Evolutionary conservation across 257 asterid genomes (phyloP), one percentile per base, ranked within the genome.

Genomic region (Jasminum sambac): DNA sequence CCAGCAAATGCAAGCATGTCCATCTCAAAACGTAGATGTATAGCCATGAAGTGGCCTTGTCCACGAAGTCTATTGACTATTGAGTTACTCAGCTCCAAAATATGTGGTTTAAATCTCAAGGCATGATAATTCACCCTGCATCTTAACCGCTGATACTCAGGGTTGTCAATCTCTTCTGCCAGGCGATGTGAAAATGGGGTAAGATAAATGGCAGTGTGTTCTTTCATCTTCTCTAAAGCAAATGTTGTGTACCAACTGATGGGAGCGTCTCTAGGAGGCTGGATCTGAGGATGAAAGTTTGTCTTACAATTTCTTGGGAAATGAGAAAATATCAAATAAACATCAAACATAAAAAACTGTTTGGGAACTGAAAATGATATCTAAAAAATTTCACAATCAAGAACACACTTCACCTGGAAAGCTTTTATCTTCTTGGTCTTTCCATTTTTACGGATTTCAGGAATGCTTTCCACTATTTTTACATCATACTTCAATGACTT

Each of bases 1-100:
- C 99, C 98, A 74, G 99, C 99, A 86, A 94, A 94, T 74, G 99
- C 79, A 73, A 94, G 93, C 98, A 94, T 94, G 84, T 94, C 97
- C 97, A 89, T 89, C 91, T 94, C 98, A 76, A 93, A 94, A 48
- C 99, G 96, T 76, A 94, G 99, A 84, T 94, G 99, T 71, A 94
- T 91, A 57, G 99, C 85, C 93, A 94, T 86, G 84, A 94, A 94
- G 84, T 85, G 99, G 71, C 98, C 98, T 81, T 89, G 93, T 44
- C 85, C 84, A 76, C 98, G 99, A 72, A 91, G 96, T 70, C 73
- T 94, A 75, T 77, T 80, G 73, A 89, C 99, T 66, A 94, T 88
- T 72, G 84, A 70, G 77, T 82, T 87, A 82, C 99, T 91, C 78
- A 94, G 80, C 84, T 94, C 99, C 89, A 94, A 77, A 74, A 94